phyloP scores from a whole-genome alignment of 352 stramenopile species.

The Phytophthora sojae region DNA sequence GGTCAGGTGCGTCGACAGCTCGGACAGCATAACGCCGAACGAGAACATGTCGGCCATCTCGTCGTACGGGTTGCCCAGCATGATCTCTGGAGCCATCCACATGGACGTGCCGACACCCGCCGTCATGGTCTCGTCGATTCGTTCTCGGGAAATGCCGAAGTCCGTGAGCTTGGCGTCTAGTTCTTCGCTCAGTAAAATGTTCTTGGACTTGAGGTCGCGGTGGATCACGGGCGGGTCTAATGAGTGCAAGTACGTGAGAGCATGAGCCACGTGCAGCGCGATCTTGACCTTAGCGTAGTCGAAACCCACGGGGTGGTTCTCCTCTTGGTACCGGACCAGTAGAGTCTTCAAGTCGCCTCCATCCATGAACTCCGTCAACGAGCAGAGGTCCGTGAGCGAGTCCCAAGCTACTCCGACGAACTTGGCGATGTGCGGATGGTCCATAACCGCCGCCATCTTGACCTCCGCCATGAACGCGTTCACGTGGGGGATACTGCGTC shows the following conservation, averaged over 20 bases:
- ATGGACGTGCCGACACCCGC: slow-evolving; percentile 17
- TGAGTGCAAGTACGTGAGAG: slow-evolving; percentile 26
- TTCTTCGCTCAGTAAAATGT: slow-evolving; percentile 65
- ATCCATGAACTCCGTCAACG: slow-evolving; percentile 24
- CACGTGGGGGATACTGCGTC: slow-evolving; percentile 20
- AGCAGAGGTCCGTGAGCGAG: slow-evolving; percentile 21
- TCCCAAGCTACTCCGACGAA: slow-evolving; percentile 25
- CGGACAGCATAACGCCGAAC: slow-evolving; percentile 25
- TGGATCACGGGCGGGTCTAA: slow-evolving; percentile 51
- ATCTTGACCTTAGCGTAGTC: slow-evolving; percentile 21
- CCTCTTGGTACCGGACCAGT: slow-evolving; percentile 5
- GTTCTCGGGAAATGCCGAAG: slow-evolving; percentile 54
- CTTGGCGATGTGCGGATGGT: slow-evolving; percentile 18
- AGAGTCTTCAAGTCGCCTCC: slow-evolving; percentile 22
- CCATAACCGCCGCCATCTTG: slow-evolving; percentile 19
- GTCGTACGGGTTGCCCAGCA: slow-evolving; percentile 21
- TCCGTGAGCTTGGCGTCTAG: slow-evolving; percentile 58
- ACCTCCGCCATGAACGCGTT: slow-evolving; percentile 25
- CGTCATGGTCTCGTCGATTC: slow-evolving; percentile 20
- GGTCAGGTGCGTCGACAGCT: slow-evolving; percentile 15
- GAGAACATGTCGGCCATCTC: slow-evolving; percentile 27
- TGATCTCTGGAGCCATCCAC: slow-evolving; percentile 23
- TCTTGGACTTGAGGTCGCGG: slow-evolving; percentile 38
- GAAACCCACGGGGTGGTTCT: slow-evolving; percentile 13
- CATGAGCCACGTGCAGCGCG: slow-evolving; percentile 21